Base-by-base conservation (phyloP, 169 alveolate species). In the Plasmodium gaboni region DNA sequence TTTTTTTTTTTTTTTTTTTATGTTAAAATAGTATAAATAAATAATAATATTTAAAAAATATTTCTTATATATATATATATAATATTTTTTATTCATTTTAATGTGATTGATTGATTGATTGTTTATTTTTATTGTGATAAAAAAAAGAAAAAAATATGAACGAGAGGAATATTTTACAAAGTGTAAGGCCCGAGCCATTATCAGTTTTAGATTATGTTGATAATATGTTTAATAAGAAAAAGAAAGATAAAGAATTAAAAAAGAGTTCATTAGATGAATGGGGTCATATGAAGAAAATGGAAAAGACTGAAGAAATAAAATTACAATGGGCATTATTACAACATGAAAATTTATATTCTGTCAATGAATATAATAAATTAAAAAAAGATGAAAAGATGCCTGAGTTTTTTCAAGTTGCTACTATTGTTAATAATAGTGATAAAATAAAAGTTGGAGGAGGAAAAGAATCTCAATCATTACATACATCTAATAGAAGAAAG, bases 301-400 rank as follows among this genome's bases (percentile, higher is more conserved):
- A 86, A 13, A 86, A 86, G 71, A 86, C 92, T 10, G 92, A 86
- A 28, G 92, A 86, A 65, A 26, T 86, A 60, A 86, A 86, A 38
- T 51, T 86, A 42, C 83, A 86, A 26, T 86, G 92, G 92, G 71
- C 70, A n/a, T 65, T 86, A 51, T 38, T 86, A 32, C 92, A 86
- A 24, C 92, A 86, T 59, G 74, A 55, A 17, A 86, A 86, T 71
- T 70, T 86, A 59, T 64, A 50, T n/a, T 53, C 70, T 70, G 71
- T 53, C 13, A 28, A 55, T 59, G 86, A 69, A 57, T 86, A 86
- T 53, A 44, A 86, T 15, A 86, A 86, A 60, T 65, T 86, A 70
- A 86, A 86, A 32, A 86, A 70, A 65, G 92, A 86, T 71, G 92
- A 86, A 22, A 86, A 86, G 19, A 86, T 86, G 92, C 92, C 92